phyloP scores from a whole-genome alignment of 352 stramenopile genomes.

The Phytophthora pini region DNA sequence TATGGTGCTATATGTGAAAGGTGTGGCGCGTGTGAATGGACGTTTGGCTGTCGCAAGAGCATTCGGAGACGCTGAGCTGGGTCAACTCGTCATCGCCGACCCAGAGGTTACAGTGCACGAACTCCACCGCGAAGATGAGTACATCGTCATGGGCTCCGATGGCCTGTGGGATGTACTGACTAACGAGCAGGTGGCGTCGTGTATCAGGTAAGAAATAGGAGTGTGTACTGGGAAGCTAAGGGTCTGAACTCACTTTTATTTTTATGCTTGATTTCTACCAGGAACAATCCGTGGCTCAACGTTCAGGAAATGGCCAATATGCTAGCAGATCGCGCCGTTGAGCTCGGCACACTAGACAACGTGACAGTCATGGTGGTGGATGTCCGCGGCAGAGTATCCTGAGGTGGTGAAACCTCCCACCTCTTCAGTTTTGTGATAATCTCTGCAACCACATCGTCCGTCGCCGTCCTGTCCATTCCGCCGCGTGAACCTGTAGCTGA shows the following conservation, averaged over 20 bases:
- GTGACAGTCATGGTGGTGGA: slow-evolving; percentile 81
- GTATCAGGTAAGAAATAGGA: slow-evolving; percentile 51
- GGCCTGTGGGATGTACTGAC: slow-evolving; percentile 78
- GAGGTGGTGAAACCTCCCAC: slow-evolving; percentile 4
- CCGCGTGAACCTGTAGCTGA: slow-evolving; percentile 15
- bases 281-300: slow-evolving; percentile 70
- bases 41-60: slow-evolving; percentile 68
- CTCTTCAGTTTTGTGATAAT: slow-evolving; percentile 17
- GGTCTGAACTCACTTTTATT: slow-evolving; percentile 12
- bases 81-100: slow-evolving; percentile 64
- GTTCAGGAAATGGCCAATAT: slow-evolving; percentile 69
- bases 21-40: slow-evolving; percentile 76
- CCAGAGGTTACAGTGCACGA: slow-evolving; percentile 65
- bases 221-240: slow-evolving; percentile 3
- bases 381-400: slow-evolving; percentile 45
- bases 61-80: slow-evolving; percentile 74
- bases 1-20: slow-evolving; percentile 79
- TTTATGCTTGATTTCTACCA: slow-evolving; percentile 22
- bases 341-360: slow-evolving; percentile 78
- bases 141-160: slow-evolving; percentile 79
- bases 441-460: slow-evolving; percentile 2
- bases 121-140: slow-evolving; percentile 66
- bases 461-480: slow-evolving; percentile 11
- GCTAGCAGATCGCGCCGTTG: slow-evolving; percentile 67
- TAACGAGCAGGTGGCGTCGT: slow-evolving; percentile 70